phyloP scores from a whole-genome alignment of 2,329 filamentous ascomycete species.

The Dryadomyces quercivorus region DNA sequence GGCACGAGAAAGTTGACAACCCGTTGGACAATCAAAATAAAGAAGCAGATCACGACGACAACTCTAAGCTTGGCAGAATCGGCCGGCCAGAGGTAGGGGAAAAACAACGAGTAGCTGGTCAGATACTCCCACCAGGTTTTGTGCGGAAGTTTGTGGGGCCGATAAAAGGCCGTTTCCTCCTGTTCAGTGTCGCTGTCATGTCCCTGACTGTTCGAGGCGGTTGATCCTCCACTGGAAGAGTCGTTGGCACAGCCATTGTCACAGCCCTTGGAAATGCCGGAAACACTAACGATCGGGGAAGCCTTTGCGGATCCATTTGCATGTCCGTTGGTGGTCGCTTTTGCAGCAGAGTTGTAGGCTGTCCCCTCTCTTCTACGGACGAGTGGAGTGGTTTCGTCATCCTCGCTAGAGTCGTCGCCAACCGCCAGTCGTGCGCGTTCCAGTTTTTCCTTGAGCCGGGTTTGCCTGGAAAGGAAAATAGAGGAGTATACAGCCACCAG shows the following conservation, averaged over 20 bases:
- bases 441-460: constrained; percentile 26
- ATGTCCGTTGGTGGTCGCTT: background rate
- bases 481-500: constrained; percentile 43
- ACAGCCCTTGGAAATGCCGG: constrained; percentile 16
- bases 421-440: constrained; percentile 26
- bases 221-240: constrained; percentile 13
- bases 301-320: background rate
- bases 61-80: constrained; percentile 63
- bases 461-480: constrained; percentile 28
- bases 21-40: constrained; percentile 68
- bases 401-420: constrained; percentile 6
- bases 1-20: constrained; percentile 81
- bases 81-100: constrained; percentile 92
- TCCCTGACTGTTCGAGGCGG: background rate
- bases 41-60: constrained; percentile 70
- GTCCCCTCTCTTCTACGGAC: constrained; percentile 28
- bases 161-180: constrained; percentile 70
- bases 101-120: constrained; percentile 82
- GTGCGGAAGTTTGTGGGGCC: constrained; percentile 72
- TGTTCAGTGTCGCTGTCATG: constrained; percentile 24
- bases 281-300: constrained; percentile 15
- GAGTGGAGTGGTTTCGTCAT: constrained; percentile 36
- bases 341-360: background rate
- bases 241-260: constrained; percentile 33
- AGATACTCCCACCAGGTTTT: constrained; percentile 96